phyloP scores from a whole-genome alignment of 139 green algal genomes.

The Edaphochlamys debaryana region DNA sequence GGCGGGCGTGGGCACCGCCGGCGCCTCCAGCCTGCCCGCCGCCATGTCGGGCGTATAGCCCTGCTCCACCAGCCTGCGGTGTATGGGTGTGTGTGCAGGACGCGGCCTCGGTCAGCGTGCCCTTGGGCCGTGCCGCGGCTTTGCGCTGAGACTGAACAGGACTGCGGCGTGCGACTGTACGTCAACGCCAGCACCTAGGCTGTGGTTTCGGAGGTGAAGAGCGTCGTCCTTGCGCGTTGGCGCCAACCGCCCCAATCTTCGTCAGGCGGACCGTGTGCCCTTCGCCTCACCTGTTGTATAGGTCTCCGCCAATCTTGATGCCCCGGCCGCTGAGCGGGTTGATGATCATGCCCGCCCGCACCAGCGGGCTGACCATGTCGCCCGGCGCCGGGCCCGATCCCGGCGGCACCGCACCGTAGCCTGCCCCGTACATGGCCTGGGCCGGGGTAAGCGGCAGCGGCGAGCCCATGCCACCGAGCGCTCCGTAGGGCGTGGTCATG shows the following conservation, averaged over 20 bases:
- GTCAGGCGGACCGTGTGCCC: no score
- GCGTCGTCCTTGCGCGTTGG: no score
- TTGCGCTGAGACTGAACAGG: no score
- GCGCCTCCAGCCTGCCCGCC: conserved; percentile 26
- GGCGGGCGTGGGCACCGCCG: not conserved
- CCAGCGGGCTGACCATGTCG: conserved; percentile 10
- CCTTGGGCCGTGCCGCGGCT: no score
- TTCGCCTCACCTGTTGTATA: conserved; percentile 17
- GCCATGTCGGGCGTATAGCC: conserved; percentile 38
- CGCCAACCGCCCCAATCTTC: no score
- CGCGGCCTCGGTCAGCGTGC: no score
- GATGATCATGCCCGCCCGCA: conserved; percentile 36
- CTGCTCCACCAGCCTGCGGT: conserved; percentile 47
- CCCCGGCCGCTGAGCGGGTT: conserved; percentile 47
- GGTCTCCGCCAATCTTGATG: conserved; percentile 57
- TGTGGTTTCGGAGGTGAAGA: no score
- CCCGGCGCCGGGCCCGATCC: not conserved
- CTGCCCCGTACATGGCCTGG: no score
- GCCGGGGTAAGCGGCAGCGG: not conserved
- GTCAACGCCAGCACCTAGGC: no score
- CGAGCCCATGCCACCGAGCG: not conserved
- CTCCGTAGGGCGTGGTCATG: no score
- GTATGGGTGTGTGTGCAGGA: no score
- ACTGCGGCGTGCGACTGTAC: no score
- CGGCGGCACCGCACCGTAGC: not conserved